phyloP scores from a whole-genome alignment of 202 grass and related monocot genomes.

The Digitaria exilis region DNA sequence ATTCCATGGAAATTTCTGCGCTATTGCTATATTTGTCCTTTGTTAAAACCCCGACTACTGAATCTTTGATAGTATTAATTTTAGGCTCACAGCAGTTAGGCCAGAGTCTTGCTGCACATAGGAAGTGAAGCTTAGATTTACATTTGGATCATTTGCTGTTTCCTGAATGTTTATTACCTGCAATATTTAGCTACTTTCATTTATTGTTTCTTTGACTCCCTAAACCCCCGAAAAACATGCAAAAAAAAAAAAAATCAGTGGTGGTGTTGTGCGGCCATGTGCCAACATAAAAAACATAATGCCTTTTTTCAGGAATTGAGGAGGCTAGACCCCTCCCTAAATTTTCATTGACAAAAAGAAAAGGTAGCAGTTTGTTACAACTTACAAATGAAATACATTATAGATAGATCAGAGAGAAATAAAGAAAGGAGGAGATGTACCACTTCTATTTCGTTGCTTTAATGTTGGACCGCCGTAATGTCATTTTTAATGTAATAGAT shows the following conservation, averaged over 20 bases:
- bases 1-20: not conserved
- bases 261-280: no score
- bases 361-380: not conserved
- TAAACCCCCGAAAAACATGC: no score
- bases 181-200: not conserved
- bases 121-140: slow-evolving; percentile 7
- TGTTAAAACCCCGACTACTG: slow-evolving; percentile 7
- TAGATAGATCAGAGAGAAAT: not conserved
- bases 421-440: not conserved
- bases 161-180: not conserved
- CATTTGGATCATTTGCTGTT: not conserved
- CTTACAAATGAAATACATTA: not conserved
- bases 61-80: not conserved
- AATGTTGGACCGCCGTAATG: not conserved
- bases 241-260: no score
- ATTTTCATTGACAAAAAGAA: not conserved
- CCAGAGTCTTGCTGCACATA: not conserved
- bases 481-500: not conserved
- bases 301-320: not conserved
- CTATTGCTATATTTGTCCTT: not conserved
- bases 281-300: not conserved
- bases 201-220: not conserved
- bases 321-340: no score
- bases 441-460: not conserved
- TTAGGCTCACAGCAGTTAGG: not conserved